phyloP scores from a whole-genome alignment of 2,329 filamentous ascomycete species.

The Alternaria arbusti region DNA sequence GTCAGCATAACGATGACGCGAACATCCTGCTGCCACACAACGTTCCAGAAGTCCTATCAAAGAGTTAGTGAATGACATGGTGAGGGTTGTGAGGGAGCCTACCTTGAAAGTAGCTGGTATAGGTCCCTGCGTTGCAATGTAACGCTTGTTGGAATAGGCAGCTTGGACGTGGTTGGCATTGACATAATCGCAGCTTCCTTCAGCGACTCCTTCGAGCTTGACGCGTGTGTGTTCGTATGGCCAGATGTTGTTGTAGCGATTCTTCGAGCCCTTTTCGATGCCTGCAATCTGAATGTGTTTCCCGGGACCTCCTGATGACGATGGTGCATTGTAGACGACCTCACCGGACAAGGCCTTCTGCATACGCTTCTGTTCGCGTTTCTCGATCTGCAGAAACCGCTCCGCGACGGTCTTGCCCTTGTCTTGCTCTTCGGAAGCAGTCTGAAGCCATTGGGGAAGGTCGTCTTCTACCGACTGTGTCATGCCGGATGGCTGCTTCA shows the following conservation, averaged over 20 bases:
- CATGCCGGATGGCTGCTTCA: slow-evolving; percentile 64
- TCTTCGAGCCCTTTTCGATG: slow-evolving; percentile 93
- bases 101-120: slow-evolving; percentile 91
- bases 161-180: slow-evolving; percentile 90
- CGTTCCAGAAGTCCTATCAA: slow-evolving; percentile 90
- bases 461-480: slow-evolving; percentile 55
- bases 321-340: slow-evolving; percentile 61
- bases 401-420: slow-evolving; percentile 82
- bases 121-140: slow-evolving; percentile 95
- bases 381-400: slow-evolving; percentile 83
- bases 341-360: slow-evolving; percentile 73
- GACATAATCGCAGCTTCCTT: slow-evolving; percentile 85
- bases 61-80: slow-evolving; percentile 19
- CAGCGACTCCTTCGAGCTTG: slow-evolving; percentile 70
- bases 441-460: slow-evolving; percentile 79
- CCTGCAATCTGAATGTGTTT: slow-evolving; percentile 78
- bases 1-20: slow-evolving; percentile 96
- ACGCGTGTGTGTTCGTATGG: slow-evolving; percentile 95
- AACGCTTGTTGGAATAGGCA: slow-evolving; percentile 82
- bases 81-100: slow-evolving; percentile 46
- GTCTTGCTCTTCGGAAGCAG: slow-evolving; percentile 70
- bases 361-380: slow-evolving; percentile 90
- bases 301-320: slow-evolving; percentile 43
- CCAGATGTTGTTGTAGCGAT: slow-evolving; percentile 97
- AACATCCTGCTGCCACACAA: slow-evolving; percentile 95